Evolutionary conservation across 2,329 filamentous ascomycete genomes (phyloP).

Genomic region (Ascochyta viciae-villosae): DNA sequence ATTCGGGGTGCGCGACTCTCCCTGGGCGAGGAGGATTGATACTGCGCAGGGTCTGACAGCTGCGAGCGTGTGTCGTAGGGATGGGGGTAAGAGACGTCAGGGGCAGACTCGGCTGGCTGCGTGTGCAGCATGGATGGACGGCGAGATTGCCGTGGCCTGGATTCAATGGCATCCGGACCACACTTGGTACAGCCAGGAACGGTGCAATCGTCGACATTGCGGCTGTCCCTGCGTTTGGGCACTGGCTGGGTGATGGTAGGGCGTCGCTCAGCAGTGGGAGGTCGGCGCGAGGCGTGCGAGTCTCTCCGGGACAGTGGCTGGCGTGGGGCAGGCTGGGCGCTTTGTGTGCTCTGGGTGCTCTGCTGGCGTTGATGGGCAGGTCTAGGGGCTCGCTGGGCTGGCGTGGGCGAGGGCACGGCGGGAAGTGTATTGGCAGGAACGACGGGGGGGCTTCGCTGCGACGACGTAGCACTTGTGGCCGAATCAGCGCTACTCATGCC

Average conservation of each 20-base stretch:
- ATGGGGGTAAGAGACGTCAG: slow-evolving; percentile 35
- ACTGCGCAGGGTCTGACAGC: slow-evolving; percentile 39
- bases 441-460: slow-evolving; percentile 37
- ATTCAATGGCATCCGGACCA: slow-evolving; percentile 24
- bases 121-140: slow-evolving; percentile 12
- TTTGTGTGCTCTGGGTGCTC: slow-evolving; percentile 32
- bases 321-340: slow-evolving; percentile 23
- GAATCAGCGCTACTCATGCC: slow-evolving; percentile 62
- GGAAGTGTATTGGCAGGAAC: slow-evolving; percentile 16
- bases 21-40: slow-evolving; percentile 36
- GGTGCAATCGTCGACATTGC: slow-evolving; percentile 37
- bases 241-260: slow-evolving; percentile 22
- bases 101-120: slow-evolving; percentile 34
- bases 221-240: slow-evolving; percentile 19
- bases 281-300: slow-evolving; percentile 34
- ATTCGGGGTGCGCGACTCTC: slow-evolving; percentile 33
- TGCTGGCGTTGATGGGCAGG: slow-evolving; percentile 22
- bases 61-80: slow-evolving; percentile 37
- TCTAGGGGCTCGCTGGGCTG: slow-evolving; percentile 17
- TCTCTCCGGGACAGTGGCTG: slow-evolving; percentile 32
- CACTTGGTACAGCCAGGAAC: slow-evolving; percentile 44
- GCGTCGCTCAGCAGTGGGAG: slow-evolving; percentile 21
- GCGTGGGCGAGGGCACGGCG: slow-evolving; percentile 16
- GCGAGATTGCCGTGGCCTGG: slow-evolving; percentile 26
- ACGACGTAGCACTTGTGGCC: slow-evolving; percentile 50